Evolutionary conservation across 2,329 filamentous ascomycete genomes (phyloP).

Genomic region (Arthrobotrys entomopaga): DNA sequence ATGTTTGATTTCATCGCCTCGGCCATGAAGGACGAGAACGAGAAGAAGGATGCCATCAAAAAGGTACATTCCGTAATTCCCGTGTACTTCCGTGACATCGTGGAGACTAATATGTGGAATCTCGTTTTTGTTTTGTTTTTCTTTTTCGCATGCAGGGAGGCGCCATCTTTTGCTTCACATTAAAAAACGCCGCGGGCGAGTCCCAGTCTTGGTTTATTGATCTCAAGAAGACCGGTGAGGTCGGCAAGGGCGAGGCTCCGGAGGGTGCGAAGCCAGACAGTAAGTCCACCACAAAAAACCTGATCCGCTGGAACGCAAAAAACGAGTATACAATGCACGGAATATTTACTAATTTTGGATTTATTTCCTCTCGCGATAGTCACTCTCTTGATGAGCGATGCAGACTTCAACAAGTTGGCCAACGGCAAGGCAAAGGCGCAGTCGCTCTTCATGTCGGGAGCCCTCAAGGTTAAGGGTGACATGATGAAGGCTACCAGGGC

Average conservation of each 20-base stretch:
- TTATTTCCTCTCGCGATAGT: constrained; percentile 70
- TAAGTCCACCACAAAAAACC: constrained; percentile 63
- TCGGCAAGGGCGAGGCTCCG: constrained; percentile 77
- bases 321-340: no score
- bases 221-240: constrained; percentile 86
- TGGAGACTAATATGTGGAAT: constrained; percentile 9
- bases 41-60: constrained; percentile 84
- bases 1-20: constrained; percentile 89
- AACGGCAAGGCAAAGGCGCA: constrained; percentile 92
- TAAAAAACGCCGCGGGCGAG: constrained; percentile 86
- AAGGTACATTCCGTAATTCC: constrained; percentile 59
- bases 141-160: constrained; percentile 66
- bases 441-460: constrained; percentile 95
- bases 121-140: no score
- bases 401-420: constrained; percentile 85
- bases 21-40: constrained; percentile 76
- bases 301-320: not conserved
- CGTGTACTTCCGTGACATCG: constrained; percentile 1
- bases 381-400: constrained; percentile 83
- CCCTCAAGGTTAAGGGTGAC: constrained; percentile 97
- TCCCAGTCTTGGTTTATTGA: constrained; percentile 93
- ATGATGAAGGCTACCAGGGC: constrained; percentile 99
- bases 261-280: constrained; percentile 81
- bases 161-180: constrained; percentile 86
- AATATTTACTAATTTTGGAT: not conserved